Base-by-base conservation (phyloP, 2,329 filamentous ascomycete genomes). In the Chaetomium sp. region DNA sequence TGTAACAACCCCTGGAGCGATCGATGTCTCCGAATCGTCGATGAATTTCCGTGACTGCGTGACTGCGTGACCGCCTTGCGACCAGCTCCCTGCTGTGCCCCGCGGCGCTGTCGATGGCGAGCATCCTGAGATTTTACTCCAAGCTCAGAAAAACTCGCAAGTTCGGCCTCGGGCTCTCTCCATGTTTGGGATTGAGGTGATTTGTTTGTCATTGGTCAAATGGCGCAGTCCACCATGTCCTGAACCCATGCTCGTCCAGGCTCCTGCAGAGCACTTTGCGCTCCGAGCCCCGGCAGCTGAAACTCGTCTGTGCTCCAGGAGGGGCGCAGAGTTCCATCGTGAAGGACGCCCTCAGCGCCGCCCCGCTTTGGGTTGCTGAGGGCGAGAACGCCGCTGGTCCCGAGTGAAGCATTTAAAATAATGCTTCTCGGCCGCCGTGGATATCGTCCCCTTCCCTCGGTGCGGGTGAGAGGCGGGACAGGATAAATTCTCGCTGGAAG, bases 221-320 rank as follows among this genome's bases (percentile, higher is more conserved):
- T 49, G 27, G 25, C 63, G 62, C 59, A 60, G 60, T 60, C 70
- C 67, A 60, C 66, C 65, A 68, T 69, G 68, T 71, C 66, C 56
- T 57, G 38, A 57, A 63, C 68, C 69, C 69, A 59, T 70, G 66
- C 62, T 23, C 27, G 62, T 51, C 60, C 65, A 65, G 60, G 51
- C 63, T 63, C 64, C 59, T 64, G 65, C 63, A 67, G 64, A 56
- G 50, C 62, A 49, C 63, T 63, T 63, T 63, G 65, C 59, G 54
- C 42, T 58, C 62, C 65, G 60, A 68, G 67, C 68, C 64, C 62
- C 66, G 62, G 57, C 63, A 64, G 65, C 69, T 72, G 70, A 72
- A 72, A 72, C 70, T 70, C 69, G 70, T 69, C 68, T 69, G 66
- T 68, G 65, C 70, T 67, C 63, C 66, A 67, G 65, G 57, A 67